Base-by-base conservation (phyloP, 2,329 filamentous ascomycete species). In the Xylogone sp. region DNA sequence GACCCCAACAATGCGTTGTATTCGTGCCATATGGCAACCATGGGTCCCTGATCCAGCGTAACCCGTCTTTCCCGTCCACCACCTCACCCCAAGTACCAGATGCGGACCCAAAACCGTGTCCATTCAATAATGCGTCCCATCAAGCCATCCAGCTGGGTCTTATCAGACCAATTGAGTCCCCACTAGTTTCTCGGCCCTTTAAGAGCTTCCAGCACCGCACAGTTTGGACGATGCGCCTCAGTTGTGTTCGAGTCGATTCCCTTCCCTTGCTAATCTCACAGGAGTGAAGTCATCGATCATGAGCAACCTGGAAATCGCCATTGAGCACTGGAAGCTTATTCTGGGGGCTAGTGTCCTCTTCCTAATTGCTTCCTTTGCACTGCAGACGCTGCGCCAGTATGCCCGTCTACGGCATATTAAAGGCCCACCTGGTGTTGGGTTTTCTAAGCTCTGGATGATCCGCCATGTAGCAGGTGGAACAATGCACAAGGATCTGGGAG, bases 391-490 rank as follows among this genome's bases (percentile, higher is more conserved):
- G 44, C 47, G 46, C 21, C 39, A 42, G 8, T 57, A 51, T 51
- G 50, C 53, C 49, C 53, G 55, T 39, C 21, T 55, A 42, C 51
- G 55, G 50, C 46, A 56, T 16, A 55, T 60, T 43, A 56, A 55
- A 24, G 56, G 56, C 10, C 58, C 53, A 2, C 50, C 46, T 8
- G 20, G 52, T n/a, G 58, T 56, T 3, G 45, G 39, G 6, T 29
- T 60, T n/a, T 53, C 58, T 13, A 47, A 50, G 22, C 24, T 59
- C 27, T 60, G 57, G 58, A 49, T 60, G 31, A 51, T 49, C 18
- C 47, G 52, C 3, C 44, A 46, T 42, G 45, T 55, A n/a, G 27
- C 48, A 1, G 52, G 49, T 19, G 55, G 55, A 13, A 53, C 46
- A 27, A 45, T 54, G 34, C 54, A 59, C 46, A 44, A 51, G 39